Conservation (phyloP, 176 grass and related monocot species). For the Poa annua region DNA sequence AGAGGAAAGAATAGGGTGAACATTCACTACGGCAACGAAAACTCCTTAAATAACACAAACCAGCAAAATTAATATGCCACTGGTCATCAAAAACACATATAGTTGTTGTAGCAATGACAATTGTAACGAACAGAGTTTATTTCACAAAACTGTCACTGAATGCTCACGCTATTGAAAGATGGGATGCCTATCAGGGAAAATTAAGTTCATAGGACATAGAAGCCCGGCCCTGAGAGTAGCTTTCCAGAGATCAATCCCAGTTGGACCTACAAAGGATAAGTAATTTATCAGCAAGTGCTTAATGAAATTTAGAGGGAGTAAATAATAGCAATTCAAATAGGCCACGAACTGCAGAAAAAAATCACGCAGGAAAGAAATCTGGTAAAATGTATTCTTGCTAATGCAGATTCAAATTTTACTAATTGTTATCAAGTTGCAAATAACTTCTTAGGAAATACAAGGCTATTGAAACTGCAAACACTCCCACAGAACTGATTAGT, state of each 20-base stretch:
- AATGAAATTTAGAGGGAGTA: background rate
- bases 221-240: conserved; percentile 2
- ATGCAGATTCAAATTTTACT: background rate
- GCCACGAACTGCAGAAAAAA: background rate
- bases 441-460: background rate
- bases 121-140: background rate
- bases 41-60: no score
- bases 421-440: background rate
- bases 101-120: background rate
- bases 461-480: no score
- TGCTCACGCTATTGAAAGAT: background rate
- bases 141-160: background rate
- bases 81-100: background rate
- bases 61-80: background rate
- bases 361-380: background rate
- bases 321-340: background rate
- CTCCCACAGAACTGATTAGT: background rate
- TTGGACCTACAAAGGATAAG: conserved; percentile 30
- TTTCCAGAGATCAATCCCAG: background rate
- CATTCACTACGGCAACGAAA: no score
- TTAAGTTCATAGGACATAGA: background rate
- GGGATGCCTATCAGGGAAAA: background rate
- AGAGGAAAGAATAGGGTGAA: no score
- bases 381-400: background rate
- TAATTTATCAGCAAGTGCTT: background rate